These are phyloP conservation scores for Cyberlindnera xylosilytica DNA, from an alignment of 805 yeast species.

Conservation along the genomic window DNA sequence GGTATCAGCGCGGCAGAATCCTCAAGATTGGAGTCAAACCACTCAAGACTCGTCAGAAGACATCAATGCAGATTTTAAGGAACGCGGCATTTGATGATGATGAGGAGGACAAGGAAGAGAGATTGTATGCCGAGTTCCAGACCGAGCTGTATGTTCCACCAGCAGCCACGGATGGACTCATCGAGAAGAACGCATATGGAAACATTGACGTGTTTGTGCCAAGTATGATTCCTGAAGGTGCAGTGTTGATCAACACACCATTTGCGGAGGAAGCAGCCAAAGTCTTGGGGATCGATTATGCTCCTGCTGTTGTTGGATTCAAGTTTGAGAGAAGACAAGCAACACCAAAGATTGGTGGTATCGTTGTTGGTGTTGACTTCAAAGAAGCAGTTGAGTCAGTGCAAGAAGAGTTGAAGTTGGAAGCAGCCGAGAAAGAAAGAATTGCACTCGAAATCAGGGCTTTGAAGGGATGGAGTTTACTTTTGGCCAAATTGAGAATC, in stretches of 20 bases:
- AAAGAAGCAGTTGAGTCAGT: slow-evolving; percentile 58
- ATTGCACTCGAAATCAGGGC: slow-evolving; percentile 46
- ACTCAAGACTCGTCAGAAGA: slow-evolving; percentile 42
- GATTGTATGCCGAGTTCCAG: slow-evolving; percentile 75
- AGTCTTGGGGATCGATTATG: slow-evolving; percentile 69
- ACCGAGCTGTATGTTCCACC: slow-evolving; percentile 71
- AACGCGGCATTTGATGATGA: slow-evolving; percentile 15
- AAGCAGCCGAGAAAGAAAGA: slow-evolving; percentile 37
- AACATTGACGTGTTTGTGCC: slow-evolving; percentile 78
- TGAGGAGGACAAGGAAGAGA: slow-evolving; percentile 46
- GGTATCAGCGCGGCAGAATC: slow-evolving; percentile 81
- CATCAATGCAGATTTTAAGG: slow-evolving; percentile 20
- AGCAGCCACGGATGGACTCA: slow-evolving; percentile 49
- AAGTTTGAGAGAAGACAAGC: slow-evolving; percentile 59
- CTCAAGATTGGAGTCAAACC: slow-evolving; percentile 71
- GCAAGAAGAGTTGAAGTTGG: slow-evolving; percentile 45
- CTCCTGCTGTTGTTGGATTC: slow-evolving; percentile 84
- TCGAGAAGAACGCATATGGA: slow-evolving; percentile 76
- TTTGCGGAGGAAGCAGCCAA: slow-evolving; percentile 69
- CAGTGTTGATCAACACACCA: slow-evolving; percentile 53
- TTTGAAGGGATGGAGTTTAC: slow-evolving; percentile 41
- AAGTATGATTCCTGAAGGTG: slow-evolving; percentile 83
- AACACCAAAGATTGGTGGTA: slow-evolving; percentile 69
- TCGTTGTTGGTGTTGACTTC: slow-evolving; percentile 64
- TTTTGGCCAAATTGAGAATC: slow-evolving; percentile 42